Evolutionary conservation across 2,329 filamentous ascomycete genomes (phyloP).

Genomic region (Pseudomassariella vexata): DNA sequence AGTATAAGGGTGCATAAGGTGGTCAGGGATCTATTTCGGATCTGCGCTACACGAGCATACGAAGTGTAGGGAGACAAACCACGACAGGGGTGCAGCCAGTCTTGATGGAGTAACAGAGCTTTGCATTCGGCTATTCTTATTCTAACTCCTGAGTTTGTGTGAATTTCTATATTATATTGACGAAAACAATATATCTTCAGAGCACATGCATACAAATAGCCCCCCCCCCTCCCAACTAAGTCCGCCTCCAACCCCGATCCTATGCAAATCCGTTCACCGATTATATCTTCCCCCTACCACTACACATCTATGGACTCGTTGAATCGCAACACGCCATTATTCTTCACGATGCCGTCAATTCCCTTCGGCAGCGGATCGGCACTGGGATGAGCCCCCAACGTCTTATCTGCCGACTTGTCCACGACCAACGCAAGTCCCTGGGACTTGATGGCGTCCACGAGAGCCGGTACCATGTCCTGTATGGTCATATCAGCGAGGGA

Average conservation of each 20-base stretch:
- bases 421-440: slow-evolving; percentile 88
- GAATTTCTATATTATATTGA: too few species aligned
- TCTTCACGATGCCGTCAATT: slow-evolving; percentile 80
- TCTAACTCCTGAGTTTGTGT: too few species aligned
- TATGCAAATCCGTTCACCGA: too few species aligned
- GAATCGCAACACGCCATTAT: slow-evolving; percentile 84
- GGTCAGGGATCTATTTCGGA: slow-evolving; percentile 2
- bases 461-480: slow-evolving; percentile 85
- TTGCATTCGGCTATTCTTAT: too few species aligned
- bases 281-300: too few species aligned
- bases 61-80: too few species aligned
- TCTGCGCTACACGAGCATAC: background rate
- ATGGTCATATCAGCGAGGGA: slow-evolving; percentile 3
- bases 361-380: slow-evolving; percentile 63
- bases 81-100: too few species aligned
- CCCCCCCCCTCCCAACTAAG: too few species aligned
- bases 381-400: slow-evolving; percentile 30
- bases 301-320: slow-evolving; percentile 82
- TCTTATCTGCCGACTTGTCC: slow-evolving; percentile 65
- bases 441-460: slow-evolving; percentile 90
- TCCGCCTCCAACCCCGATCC: too few species aligned
- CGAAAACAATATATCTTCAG: too few species aligned
- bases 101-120: too few species aligned
- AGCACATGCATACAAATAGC: too few species aligned
- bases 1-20: slow-evolving; percentile 58